Base-by-base conservation (phyloP, 495 filamentous ascomycete species). In the Podospora anserina region DNA sequence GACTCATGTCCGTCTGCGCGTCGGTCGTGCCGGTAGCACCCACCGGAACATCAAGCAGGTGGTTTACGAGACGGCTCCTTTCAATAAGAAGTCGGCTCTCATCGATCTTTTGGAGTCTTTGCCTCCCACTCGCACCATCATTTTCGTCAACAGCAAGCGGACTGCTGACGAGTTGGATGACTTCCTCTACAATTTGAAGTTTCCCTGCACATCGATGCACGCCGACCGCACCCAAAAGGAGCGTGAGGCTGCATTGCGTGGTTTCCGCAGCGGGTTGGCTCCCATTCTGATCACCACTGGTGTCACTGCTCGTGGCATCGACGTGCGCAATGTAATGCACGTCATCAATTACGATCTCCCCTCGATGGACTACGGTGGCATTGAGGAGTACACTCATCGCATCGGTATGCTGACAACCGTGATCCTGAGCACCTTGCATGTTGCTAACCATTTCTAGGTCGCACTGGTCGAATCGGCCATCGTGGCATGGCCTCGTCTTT, bases 291-390 rank as follows among this genome's bases (percentile, higher is more conserved):
- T 97, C 66, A 86, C 94, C 5, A 97, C 94, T 63, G 91, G 90
- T 20, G 85, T 99, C 34, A 85, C 90, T 64, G 90, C 93, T 69
- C 92, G 95, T 72, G 95, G 95, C n/a, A 86, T 97, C 19, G 95
- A 99, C 72, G 89, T 97, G 26, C 86, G 85, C 63, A 91, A 94
- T 66, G 88, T 97, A 4, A 88, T 89, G 84, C 92, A 97, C 71
- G 90, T 99, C 67, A 89, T 99, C 83, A 98, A 99, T 78, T 97
- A 88, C 71, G 93, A 97, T 61, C 82, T 98, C 3, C 95, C 94
- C 0, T 83, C 79, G 23, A 71, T 77, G 4, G 74, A 82, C 2
- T 82, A 92, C 70, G 93, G 92, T n/a, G 95, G 94, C 4, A 97
- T 98, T 59, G 86, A 91, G 63, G 95, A 98, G 73, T 98, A 99